Conservation (phyloP, 192 early-diverging fungal genomes). For the Thamnidium elegans region DNA sequence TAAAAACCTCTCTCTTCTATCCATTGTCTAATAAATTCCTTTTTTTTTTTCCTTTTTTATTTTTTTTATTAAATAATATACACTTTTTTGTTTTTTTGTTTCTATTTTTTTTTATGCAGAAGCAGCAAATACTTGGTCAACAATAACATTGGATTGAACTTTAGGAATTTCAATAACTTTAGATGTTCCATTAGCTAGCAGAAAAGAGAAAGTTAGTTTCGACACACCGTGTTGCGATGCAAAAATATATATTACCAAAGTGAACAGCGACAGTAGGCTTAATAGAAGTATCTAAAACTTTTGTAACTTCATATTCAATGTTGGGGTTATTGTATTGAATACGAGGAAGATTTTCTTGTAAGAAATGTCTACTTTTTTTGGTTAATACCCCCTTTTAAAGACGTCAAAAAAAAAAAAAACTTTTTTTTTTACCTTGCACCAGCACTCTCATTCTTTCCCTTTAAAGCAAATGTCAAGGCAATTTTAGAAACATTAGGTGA, state of each 20-base stretch:
- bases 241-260: constrained; percentile 42
- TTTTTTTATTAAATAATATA: too few species aligned
- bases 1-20: too few species aligned
- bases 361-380: constrained; percentile 43
- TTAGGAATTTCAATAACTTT: constrained; percentile 21
- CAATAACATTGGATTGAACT: constrained; percentile 21
- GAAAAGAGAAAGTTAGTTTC: constrained; percentile 2
- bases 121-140: constrained; percentile 18
- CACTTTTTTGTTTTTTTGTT: constrained; percentile 4
- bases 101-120: constrained; percentile 2
- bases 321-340: constrained; percentile 56
- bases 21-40: too few species aligned
- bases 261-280: constrained; percentile 47
- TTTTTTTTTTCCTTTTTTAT: too few species aligned
- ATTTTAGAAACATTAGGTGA: constrained; percentile 47
- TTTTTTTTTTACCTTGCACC: constrained; percentile 44
- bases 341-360: constrained; percentile 50
- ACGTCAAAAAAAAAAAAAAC: background rate
- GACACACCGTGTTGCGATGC: background rate
- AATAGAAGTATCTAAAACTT: constrained; percentile 37
- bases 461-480: constrained; percentile 42
- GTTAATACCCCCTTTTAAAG: too few species aligned
- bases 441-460: constrained; percentile 45
- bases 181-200: background rate
- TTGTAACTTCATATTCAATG: constrained; percentile 44